Evolutionary conservation across 129 eudicot species (phyloP).

Genomic region (Cynara cardunculus): DNA sequence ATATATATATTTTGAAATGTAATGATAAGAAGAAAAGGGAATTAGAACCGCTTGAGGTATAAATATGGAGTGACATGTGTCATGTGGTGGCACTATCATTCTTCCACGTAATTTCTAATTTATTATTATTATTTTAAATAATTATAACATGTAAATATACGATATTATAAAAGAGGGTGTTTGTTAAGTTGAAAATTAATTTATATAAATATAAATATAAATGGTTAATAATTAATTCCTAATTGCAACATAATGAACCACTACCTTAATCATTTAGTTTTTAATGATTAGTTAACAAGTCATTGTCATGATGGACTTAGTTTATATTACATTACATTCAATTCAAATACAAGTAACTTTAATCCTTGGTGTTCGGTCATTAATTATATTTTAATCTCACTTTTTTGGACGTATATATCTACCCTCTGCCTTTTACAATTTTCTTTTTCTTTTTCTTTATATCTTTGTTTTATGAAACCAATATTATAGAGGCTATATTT

Average conservation of each 20-base stretch:
- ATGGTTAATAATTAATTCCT: too few relatives aligned
- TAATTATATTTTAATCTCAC: neutral
- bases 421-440: neutral
- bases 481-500: too few relatives aligned
- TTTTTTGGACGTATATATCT: neutral
- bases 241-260: conserved; percentile 6
- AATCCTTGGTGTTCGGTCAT: neutral
- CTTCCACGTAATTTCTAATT: neutral
- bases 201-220: neutral
- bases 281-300: conserved; percentile 11
- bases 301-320: conserved; percentile 17
- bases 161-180: neutral
- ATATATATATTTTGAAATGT: neutral
- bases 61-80: neutral
- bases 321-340: neutral
- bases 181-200: neutral
- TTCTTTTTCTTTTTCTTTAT: too few relatives aligned
- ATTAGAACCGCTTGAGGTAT: neutral
- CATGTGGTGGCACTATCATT: neutral
- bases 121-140: neutral
- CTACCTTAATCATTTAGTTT: neutral
- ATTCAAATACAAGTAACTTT: too few relatives aligned
- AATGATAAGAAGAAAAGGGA: neutral
- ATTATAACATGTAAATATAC: neutral
- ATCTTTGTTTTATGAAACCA: too few relatives aligned